Percentiles rank a stretch among this genome's conserved stretches.
Conservation (phyloP, 345 rosid species). For the Aegle marmelos region DNA sequence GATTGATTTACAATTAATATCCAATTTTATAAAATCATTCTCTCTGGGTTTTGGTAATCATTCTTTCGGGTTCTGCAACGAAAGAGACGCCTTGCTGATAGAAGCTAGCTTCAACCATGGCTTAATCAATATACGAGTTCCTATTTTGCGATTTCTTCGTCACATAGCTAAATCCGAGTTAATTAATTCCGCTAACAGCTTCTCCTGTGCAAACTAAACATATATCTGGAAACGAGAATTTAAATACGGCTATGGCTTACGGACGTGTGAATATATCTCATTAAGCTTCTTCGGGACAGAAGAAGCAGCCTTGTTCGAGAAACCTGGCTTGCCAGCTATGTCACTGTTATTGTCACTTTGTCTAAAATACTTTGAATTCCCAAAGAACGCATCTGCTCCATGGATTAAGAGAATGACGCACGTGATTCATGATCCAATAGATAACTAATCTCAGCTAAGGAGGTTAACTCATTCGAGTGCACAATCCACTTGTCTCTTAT, state of each 20-base stretch:
- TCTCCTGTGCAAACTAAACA: background rate
- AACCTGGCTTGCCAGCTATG: slow-evolving; percentile 21
- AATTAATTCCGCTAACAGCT: background rate
- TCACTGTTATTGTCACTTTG: slow-evolving; percentile 10
- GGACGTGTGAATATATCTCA: background rate
- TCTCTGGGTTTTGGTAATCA: background rate
- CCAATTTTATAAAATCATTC: background rate
- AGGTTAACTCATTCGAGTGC: slow-evolving; percentile 5
- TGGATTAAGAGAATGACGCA: slow-evolving; percentile 50
- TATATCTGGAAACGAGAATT: background rate
- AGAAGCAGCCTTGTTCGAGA: slow-evolving; percentile 34
- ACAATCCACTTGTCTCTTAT: background rate
- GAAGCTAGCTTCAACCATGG: background rate
- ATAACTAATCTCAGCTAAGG: background rate
- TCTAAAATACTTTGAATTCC: background rate
- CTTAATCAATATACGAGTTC: background rate
- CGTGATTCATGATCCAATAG: slow-evolving; percentile 28
- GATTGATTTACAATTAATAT: background rate
- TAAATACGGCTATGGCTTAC: background rate
- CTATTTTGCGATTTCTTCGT: background rate
- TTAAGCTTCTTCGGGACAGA: slow-evolving; percentile 35
- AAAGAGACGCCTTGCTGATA: background rate
- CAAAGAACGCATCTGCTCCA: slow-evolving; percentile 37
- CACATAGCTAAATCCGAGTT: background rate
- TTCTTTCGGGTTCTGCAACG: background rate